Evolutionary conservation across 2,329 filamentous ascomycete species (phyloP), one percentile per base, ranked within the genome.

Genomic region (Aspergillus brunneoviolaceus): DNA sequence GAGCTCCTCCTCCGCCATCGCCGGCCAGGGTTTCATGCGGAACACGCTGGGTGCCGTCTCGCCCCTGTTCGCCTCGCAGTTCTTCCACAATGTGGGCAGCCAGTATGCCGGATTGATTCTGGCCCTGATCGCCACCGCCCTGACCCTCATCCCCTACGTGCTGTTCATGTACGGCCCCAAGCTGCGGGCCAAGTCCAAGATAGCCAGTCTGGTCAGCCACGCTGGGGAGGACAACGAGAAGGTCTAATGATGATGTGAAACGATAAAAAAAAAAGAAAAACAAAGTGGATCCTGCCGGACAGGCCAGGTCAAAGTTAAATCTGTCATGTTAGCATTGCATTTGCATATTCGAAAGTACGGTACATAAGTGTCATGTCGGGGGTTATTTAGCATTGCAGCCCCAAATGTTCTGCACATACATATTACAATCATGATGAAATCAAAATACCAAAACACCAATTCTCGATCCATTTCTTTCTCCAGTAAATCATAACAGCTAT

Each of bases 1-100:
- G 59, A 72, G 69, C 57, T 66, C 69, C 0, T 73, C 71, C 1
- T 73, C 71, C 5, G 71, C 71, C 11, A 82, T 84, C 55, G 82
- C 82, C 2, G 81, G 80, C 1, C 81, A 84, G 68, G 80, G 81
- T 21, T 74, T 83, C 57, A 80, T 84, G 77, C 74, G 82, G 19
- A 84, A 84, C 63, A 82, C 80, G 0, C 77, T 84, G 1, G 82
- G 82, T 49, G 82, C 81, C 2, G 79, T 84, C 0, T 81, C 81
- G 25, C 82, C 82, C 0, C 68, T 84, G 12, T 84, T 84, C 61
- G 81, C 81, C 12, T 78, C 73, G 33, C 79, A 82, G 51, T 83
- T 84, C 70, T 84, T 84, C 70, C 77, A 81, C 64, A 83, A 83
- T 57, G 72, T 84, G 14, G 81, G 81, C 4, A 82, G 80, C 61